Evolutionary conservation across 2,329 filamentous ascomycete species (phyloP), one percentile per base, ranked within the genome.

Genomic region (Xylariaceae sp.): DNA sequence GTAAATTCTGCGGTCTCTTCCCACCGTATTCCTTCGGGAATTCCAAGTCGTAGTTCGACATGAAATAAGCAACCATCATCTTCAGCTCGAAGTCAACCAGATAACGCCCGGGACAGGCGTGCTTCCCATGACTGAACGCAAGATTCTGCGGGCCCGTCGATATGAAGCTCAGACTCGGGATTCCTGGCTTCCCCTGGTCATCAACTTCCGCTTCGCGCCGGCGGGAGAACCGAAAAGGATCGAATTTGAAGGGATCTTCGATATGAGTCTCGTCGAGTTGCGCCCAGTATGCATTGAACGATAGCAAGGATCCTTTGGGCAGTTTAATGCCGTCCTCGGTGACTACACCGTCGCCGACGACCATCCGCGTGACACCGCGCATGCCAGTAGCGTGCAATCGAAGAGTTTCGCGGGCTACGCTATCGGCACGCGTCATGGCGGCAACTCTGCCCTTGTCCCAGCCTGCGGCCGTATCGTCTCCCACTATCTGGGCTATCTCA

Each of bases 331-430:
- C 70, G 10, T 70, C 67, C 10, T 66, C 60, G 0, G 69, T 72
- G 28, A 55, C 60, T 19, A 72, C 41, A 18, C 60, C 63, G 10
- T 59, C 58, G 48, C 62, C 56, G 38, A 71, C 61, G 1, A 60
- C 45, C 49, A 62, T 63, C 5, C 68, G 69, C 50, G 65, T 60
- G 2, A 63, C 49, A 6, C 62, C 55, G 22, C 67, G 66, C 2
- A 57, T 56, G 1, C 63, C 63, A 14, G 70, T 67, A 0, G 69
- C 62, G 19, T 73, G 50, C 3, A 71, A 43, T 2, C 75, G 68
- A 18, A 77, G 61, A 2, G 74, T 74, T 59, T 78, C 75, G 12
- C 75, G 69, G 2, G 69, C 61, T 0, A 69, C 67, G 46, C 74
- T 77, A 58, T 78, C 75, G 9, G 70, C 61, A 3, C 61, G 63